Evolutionary conservation across 2,329 filamentous ascomycete species (phyloP).

Genomic region (Trichoderma cornu-damae): DNA sequence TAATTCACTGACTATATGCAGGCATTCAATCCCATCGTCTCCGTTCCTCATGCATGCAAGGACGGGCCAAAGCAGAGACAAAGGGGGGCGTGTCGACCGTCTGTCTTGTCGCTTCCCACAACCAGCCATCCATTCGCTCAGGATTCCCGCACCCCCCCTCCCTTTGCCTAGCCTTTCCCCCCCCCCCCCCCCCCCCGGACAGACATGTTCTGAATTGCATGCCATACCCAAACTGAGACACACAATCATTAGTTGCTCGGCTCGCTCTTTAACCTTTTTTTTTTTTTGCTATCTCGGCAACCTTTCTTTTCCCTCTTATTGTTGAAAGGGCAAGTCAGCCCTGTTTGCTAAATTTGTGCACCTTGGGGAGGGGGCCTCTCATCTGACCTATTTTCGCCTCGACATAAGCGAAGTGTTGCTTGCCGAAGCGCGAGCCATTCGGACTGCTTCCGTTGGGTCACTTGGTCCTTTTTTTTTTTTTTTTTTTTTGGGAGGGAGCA

Average conservation of each 20-base stretch:
- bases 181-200: not conserved
- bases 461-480: slow-evolving; percentile 12
- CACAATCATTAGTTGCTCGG: slow-evolving; percentile 2
- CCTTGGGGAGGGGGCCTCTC: slow-evolving; percentile 3
- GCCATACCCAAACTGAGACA: slow-evolving; percentile 9
- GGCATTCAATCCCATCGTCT: slow-evolving; percentile 10
- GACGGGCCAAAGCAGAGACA: slow-evolving; percentile 7
- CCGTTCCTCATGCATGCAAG: slow-evolving; percentile 16
- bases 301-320: not conserved
- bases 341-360: slow-evolving; percentile 5
- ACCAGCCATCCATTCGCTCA: slow-evolving; percentile 2
- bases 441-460: slow-evolving; percentile 10
- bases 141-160: not conserved
- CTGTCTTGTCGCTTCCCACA: not conserved
- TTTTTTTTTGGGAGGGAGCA: not conserved
- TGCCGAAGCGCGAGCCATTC: slow-evolving; percentile 16
- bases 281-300: not conserved
- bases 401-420: not conserved
- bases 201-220: slow-evolving; percentile 1
- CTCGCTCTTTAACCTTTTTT: not conserved
- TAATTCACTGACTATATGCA: not conserved
- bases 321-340: slow-evolving; percentile 5
- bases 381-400: slow-evolving; percentile 2
- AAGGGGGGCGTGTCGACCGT: not conserved
- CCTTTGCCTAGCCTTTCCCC: too few relatives aligned